Conservation (phyloP, 177 flowering plant species). For the Vitis hybrid region DNA sequence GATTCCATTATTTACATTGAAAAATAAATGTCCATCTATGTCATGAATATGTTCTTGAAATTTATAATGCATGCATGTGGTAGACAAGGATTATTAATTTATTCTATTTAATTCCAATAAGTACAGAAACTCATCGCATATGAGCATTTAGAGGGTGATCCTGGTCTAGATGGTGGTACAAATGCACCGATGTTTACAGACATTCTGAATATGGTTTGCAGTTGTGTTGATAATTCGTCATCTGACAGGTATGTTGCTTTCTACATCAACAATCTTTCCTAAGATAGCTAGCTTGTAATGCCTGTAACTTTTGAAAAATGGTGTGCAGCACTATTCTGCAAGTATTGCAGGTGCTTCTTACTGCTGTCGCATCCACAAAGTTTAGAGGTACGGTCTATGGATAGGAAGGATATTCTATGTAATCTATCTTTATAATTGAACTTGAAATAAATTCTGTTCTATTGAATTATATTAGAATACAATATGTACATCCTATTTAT, state of each 20-base stretch:
- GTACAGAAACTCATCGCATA: constrained; percentile 96
- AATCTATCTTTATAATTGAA: not conserved
- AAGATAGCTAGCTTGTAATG: constrained; percentile 9
- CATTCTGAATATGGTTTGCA: constrained; percentile 85
- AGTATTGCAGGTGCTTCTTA: constrained; percentile 95
- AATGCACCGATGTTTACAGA: constrained; percentile 72
- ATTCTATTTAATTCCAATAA: constrained; percentile 9
- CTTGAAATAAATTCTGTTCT: not conserved
- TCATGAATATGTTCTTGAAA: not conserved
- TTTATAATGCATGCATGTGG: constrained; percentile 1
- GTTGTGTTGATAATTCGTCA: constrained; percentile 87
- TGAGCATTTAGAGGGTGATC: constrained; percentile 99
- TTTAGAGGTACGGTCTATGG: constrained; percentile 63
- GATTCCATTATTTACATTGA: not conserved
- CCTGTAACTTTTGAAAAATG: constrained; percentile 15
- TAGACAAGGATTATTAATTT: constrained; percentile 2
- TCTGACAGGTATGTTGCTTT: constrained; percentile 67
- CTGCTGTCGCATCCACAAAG: constrained; percentile 90
- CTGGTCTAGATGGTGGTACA: constrained; percentile 89
- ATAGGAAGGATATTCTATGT: not conserved
- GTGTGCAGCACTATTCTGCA: constrained; percentile 87
- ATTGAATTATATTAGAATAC: too few relatives aligned
- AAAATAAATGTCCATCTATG: not conserved
- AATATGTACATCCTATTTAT: too few relatives aligned
- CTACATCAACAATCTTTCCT: constrained; percentile 5